phyloP scores from a whole-genome alignment of 1,284 basidiomycete species.

The Fomitiporia mediterranea region DNA sequence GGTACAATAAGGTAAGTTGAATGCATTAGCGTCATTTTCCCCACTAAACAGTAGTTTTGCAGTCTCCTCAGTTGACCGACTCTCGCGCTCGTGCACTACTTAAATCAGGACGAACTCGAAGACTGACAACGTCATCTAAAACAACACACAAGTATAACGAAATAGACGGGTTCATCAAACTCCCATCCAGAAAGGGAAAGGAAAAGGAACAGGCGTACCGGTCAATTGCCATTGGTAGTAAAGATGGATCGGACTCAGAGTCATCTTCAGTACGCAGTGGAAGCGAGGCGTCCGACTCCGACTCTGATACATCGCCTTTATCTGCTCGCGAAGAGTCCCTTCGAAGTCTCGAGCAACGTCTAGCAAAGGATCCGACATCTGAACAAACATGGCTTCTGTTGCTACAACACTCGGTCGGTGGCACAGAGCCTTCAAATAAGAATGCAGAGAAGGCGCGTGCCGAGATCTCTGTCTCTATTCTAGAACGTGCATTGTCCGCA shows the following conservation, averaged over 20 bases:
- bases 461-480: conserved; percentile 65
- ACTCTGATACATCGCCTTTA: conserved; percentile 34
- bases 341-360: conserved; percentile 50
- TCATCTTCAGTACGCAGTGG: conserved; percentile 35
- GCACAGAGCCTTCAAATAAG: conserved; percentile 55
- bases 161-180: conserved; percentile 59
- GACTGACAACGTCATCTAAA: conserved; percentile 36
- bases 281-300: conserved; percentile 30
- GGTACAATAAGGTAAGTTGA: conserved; percentile 2
- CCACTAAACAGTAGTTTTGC: conserved; percentile 17
- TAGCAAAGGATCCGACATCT: conserved; percentile 48
- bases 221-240: conserved; percentile 38
- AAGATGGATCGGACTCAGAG: conserved; percentile 38
- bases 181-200: conserved; percentile 39
- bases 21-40: neutral
- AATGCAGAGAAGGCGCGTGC: conserved; percentile 59
- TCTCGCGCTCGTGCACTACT: conserved; percentile 48
- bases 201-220: conserved; percentile 43
- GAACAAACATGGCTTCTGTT: conserved; percentile 62
- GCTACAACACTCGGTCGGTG: conserved; percentile 53
- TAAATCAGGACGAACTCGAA: conserved; percentile 42
- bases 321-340: conserved; percentile 56
- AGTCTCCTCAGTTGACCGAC: conserved; percentile 57
- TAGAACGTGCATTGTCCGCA: conserved; percentile 57
- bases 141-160: conserved; percentile 48